Evolutionary conservation across 1,139 yeast species (phyloP).

Genomic region (Yamadazyma sp.): DNA sequence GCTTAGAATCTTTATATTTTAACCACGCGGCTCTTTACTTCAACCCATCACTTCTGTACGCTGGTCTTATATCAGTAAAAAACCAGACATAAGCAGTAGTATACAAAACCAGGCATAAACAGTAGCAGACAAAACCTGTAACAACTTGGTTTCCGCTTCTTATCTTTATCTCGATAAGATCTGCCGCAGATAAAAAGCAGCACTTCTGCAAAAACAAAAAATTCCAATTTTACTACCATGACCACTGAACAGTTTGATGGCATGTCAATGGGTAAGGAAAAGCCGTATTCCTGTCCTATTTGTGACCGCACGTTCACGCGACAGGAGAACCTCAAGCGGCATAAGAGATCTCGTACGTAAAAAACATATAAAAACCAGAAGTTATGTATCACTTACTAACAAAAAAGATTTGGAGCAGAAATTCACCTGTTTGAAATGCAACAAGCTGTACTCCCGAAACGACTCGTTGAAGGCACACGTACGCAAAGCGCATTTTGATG

Average conservation of each 20-base stretch:
- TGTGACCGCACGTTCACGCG: conserved; percentile 1
- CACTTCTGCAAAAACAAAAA: not conserved
- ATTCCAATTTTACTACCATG: not conserved
- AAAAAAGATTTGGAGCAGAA: not conserved
- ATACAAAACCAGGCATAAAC: too few relatives aligned
- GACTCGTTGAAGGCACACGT: conserved; percentile 2
- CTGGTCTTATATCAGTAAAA: too few relatives aligned
- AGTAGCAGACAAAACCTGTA: too few relatives aligned
- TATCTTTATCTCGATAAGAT: too few relatives aligned
- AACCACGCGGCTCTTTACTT: too few relatives aligned
- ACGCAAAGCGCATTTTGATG: not conserved
- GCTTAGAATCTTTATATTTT: too few relatives aligned
- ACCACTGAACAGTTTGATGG: too few relatives aligned
- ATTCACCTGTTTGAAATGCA: not conserved
- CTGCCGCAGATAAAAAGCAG: too few relatives aligned
- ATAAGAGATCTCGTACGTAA: conserved; percentile 1
- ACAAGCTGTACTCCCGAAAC: conserved; percentile 2
- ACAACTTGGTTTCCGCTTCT: too few relatives aligned
- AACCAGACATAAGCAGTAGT: too few relatives aligned
- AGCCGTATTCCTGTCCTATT: not conserved
- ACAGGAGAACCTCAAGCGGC: conserved; percentile 2
- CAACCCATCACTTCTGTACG: too few relatives aligned
- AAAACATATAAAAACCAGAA: too few relatives aligned
- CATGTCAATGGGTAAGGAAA: not conserved
- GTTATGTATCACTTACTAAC: not conserved